Evolutionary conservation across 1,284 basidiomycete genomes (phyloP).

Genomic region (Crepidotus sp.): DNA sequence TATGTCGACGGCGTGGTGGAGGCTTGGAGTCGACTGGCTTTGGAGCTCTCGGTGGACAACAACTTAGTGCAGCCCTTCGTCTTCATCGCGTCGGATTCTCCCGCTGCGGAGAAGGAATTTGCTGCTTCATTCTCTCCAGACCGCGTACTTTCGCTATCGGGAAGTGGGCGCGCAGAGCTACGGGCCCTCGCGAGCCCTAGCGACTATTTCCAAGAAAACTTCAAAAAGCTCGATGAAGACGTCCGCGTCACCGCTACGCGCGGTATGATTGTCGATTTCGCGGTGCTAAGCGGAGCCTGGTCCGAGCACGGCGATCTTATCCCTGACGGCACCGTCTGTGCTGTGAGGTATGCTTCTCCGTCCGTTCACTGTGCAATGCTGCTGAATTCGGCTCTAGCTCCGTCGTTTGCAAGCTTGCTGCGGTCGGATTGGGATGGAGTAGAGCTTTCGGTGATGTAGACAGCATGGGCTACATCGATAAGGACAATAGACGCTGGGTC

Average conservation of each 20-base stretch:
- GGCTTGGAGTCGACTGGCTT: conserved; percentile 36
- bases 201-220: conserved; percentile 49
- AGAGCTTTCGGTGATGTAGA: conserved; percentile 49
- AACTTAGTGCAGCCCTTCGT: conserved; percentile 25
- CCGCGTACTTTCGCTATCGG: conserved; percentile 36
- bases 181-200: conserved; percentile 41
- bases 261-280: conserved; percentile 61
- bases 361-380: neutral
- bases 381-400: conserved; percentile 35
- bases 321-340: conserved; percentile 48
- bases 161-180: conserved; percentile 34
- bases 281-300: conserved; percentile 54
- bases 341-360: conserved; percentile 38
- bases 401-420: conserved; percentile 49
- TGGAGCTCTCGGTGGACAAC: conserved; percentile 18
- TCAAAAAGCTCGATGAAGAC: conserved; percentile 31
- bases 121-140: conserved; percentile 29
- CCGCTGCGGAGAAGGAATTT: conserved; percentile 36
- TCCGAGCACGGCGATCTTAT: conserved; percentile 33
- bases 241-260: conserved; percentile 41
- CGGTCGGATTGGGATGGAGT: conserved; percentile 54
- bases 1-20: conserved; percentile 36
- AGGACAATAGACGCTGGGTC: conserved; percentile 43
- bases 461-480: conserved; percentile 38
- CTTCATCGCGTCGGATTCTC: conserved; percentile 57